Base-by-base conservation (phyloP, 768 basidiomycete species). In the Daedaleopsis nitida region DNA sequence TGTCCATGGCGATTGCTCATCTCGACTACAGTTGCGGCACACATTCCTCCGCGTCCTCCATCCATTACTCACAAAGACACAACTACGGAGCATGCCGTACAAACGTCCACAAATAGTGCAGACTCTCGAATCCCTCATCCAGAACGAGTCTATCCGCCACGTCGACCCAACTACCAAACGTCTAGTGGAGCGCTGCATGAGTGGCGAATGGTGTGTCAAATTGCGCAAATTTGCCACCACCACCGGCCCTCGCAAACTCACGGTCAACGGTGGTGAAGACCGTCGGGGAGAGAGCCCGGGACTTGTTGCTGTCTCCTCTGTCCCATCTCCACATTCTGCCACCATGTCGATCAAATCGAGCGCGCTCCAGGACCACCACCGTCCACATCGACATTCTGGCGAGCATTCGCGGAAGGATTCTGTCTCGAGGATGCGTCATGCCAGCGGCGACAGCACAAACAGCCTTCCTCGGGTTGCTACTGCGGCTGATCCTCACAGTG, bases 21-120 rank as follows among this genome's bases (percentile, higher is more conserved):
- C 35, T 11, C 1, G 11, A 12, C 4, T 24, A 17, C 66, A 94
- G 88, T 81, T 98, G 47, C 92, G 94, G 52, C 96, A 99, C 72
- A 98, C 96, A 0, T 99, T 95, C 72, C 88, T 98, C 35, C 92
- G 97, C 19, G 97, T 99, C 11, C 81, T 99, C 16, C 93, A 98
- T 70, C 97, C 96, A 0, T 86, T 99, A 5, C 83, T 99, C 45
- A 94, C 91, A 11, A 94, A 92, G 73, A 98, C 96, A 0, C 97
- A 99, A 73, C 81, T 99, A 7, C 86, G 86, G 13, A 77, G 84
- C 14, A 75, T 87, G 59, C 91, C 94, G 0, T 98, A 98, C 78
- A 99, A 99, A 71, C 91, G 95, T 9, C 81, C 89, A 1, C 92
- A 96, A 72, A 92, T 98, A 67, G 87, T 94, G 19, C 85, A 86